These are phyloP conservation scores for Vitis amurensis DNA, from an alignment of 164 flowering plant genomes.

Conservation along the genomic window DNA sequence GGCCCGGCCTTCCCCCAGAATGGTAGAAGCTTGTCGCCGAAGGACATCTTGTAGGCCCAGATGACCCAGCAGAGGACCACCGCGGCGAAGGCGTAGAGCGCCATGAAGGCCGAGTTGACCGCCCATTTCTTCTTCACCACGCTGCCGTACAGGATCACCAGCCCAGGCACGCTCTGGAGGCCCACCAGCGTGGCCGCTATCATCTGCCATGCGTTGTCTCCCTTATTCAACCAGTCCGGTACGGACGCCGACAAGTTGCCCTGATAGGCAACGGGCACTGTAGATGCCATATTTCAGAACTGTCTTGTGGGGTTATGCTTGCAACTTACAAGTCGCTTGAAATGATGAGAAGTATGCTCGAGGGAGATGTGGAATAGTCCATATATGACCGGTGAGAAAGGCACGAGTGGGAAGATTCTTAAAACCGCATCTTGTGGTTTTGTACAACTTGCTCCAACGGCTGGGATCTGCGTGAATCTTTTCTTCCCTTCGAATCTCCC, in stretches of 20 bases:
- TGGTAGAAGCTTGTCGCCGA: constrained; percentile 9
- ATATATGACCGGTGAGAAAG: too few relatives aligned
- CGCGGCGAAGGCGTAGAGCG: constrained; percentile 6
- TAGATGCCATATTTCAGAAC: too few relatives aligned
- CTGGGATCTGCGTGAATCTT: too few relatives aligned
- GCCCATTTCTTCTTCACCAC: constrained; percentile 9
- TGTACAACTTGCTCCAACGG: too few relatives aligned
- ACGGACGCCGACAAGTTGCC: neutral
- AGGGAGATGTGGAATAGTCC: too few relatives aligned
- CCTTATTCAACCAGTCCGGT: constrained; percentile 3
- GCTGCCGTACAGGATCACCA: constrained; percentile 9
- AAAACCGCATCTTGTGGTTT: too few relatives aligned
- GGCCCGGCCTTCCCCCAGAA: constrained; percentile 12
- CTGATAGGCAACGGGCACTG: neutral
- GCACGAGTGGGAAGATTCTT: too few relatives aligned
- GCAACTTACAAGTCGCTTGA: too few relatives aligned
- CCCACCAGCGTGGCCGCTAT: constrained; percentile 2
- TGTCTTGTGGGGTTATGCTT: too few relatives aligned
- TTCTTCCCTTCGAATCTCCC: too few relatives aligned
- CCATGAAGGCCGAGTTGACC: constrained; percentile 10
- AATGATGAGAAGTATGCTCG: too few relatives aligned
- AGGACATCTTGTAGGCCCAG: constrained; percentile 11
- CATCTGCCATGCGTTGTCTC: constrained; percentile 13
- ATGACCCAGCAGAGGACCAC: constrained; percentile 6
- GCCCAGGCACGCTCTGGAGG: constrained; percentile 4